These are phyloP conservation scores for Suillus cothurnatus DNA, from an alignment of 768 basidiomycete species.

Conservation along the genomic window DNA sequence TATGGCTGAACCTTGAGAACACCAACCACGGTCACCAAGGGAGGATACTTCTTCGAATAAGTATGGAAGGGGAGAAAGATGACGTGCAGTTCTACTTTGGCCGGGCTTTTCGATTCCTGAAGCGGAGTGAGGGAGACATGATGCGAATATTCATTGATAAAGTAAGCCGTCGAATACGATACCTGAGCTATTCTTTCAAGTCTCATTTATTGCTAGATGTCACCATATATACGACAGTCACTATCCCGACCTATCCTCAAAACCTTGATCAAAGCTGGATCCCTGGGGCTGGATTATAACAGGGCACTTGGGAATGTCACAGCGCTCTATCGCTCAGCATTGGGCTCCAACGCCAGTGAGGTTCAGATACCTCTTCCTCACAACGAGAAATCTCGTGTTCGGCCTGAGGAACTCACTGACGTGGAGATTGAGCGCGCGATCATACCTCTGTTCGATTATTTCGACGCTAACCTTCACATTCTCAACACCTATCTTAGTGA, in stretches of 20 bases:
- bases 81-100: conserved; percentile 98
- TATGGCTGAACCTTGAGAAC: conserved; percentile 90
- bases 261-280: conserved; percentile 66
- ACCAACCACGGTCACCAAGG: conserved; percentile 51
- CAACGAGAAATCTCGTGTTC: conserved; percentile 74
- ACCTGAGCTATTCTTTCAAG: conserved; percentile 1
- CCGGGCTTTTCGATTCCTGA: conserved; percentile 89
- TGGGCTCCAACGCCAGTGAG: conserved; percentile 66
- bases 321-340: conserved; percentile 77
- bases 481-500: conserved; percentile 87
- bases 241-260: conserved; percentile 78
- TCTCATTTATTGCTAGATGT: conserved; percentile 61
- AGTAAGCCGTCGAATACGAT: conserved; percentile 42
- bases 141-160: conserved; percentile 96
- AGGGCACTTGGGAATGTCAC: conserved; percentile 84
- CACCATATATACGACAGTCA: conserved; percentile 87
- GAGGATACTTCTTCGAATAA: conserved; percentile 82
- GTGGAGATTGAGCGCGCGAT: conserved; percentile 95
- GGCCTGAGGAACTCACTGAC: conserved; percentile 84
- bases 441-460: conserved; percentile 90
- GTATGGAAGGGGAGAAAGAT: conserved; percentile 99
- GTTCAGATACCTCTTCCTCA: conserved; percentile 77
- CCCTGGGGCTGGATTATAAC: conserved; percentile 76
- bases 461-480: conserved; percentile 90
- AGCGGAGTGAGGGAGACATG: conserved; percentile 95